These are phyloP conservation scores for Alternaria sp. DNA, from an alignment of 2,329 filamentous ascomycete genomes.

Conservation along the genomic window DNA sequence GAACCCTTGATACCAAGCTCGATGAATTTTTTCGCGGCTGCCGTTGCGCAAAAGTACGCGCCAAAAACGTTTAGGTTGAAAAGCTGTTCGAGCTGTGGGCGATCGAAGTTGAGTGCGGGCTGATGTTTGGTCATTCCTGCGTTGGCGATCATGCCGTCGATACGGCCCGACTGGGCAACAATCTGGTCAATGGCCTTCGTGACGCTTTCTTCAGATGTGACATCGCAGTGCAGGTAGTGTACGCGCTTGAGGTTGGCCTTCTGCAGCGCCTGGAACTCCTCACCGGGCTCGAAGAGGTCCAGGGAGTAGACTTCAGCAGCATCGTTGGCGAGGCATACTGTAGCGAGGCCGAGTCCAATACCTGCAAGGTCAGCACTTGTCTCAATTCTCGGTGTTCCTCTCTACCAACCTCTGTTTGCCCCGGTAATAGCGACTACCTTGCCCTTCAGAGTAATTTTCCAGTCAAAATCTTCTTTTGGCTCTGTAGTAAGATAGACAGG, in stretches of 20 bases:
- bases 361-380: conserved; percentile 9
- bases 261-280: conserved; percentile 56
- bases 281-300: conserved; percentile 58
- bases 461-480: conserved; percentile 56
- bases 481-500: conserved; percentile 53
- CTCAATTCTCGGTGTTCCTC: conserved; percentile 43
- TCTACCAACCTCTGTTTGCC: conserved; percentile 22
- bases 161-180: conserved; percentile 55
- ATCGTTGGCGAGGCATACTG: conserved; percentile 58
- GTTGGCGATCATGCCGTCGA: conserved; percentile 64
- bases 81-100: conserved; percentile 58
- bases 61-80: conserved; percentile 61
- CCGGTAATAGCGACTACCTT: conserved; percentile 52
- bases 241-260: conserved; percentile 56
- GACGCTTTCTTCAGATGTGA: conserved; percentile 59
- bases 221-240: conserved; percentile 58
- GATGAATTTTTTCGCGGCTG: conserved; percentile 58
- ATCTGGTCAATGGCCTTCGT: conserved; percentile 58
- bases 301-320: conserved; percentile 60
- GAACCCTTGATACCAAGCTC: conserved; percentile 58
- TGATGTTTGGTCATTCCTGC: conserved; percentile 64
- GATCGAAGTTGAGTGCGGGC: conserved; percentile 61
- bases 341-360: conserved; percentile 57
- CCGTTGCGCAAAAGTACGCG: conserved; percentile 57
- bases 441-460: conserved; percentile 56